Percentiles rank a stretch among this genome's conserved stretches.
phyloP scores from a whole-genome alignment of 257 asterid species.

The Scutellaria barbata region DNA sequence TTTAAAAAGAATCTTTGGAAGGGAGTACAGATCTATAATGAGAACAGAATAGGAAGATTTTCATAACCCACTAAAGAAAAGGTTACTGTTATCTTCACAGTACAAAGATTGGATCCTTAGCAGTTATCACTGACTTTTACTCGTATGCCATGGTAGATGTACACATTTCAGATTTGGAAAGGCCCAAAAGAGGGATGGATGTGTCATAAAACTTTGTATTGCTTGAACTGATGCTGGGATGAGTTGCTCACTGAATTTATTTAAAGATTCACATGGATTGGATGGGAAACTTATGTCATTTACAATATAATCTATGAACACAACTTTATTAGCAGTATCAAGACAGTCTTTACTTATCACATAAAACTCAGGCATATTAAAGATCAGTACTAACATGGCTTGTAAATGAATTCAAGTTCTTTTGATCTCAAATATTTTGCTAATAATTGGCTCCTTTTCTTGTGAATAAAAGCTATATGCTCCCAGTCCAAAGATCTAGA shows the following conservation, averaged over 20 bases:
- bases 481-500: conserved; percentile 10
- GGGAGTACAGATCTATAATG: conserved; percentile 32
- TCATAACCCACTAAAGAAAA: conserved; percentile 17
- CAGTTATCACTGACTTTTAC: not conserved
- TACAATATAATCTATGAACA: conserved; percentile 9
- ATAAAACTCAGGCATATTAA: conserved; percentile 12
- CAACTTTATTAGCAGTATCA: conserved; percentile 13
- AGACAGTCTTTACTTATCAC: conserved; percentile 3
- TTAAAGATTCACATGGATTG: not conserved
- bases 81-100: conserved; percentile 14
- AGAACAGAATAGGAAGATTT: conserved; percentile 20
- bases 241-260: conserved; percentile 7
- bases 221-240: not conserved
- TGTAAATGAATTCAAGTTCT: not conserved
- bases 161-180: conserved; percentile 19
- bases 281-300: conserved; percentile 17
- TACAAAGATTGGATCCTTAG: not conserved
- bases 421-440: conserved; percentile 14
- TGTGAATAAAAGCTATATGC: not conserved
- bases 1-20: conserved; percentile 19
- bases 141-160: not conserved
- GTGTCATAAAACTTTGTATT: not conserved
- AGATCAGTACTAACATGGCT: not conserved
- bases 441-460: conserved; percentile 12
- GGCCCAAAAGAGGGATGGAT: not conserved